A percentile compares a stretch with the other conserved stretches of the same genome.
These are phyloP conservation scores for Rhizopogon vulgaris DNA, from an alignment of 768 basidiomycete species.

Conservation along the genomic window DNA sequence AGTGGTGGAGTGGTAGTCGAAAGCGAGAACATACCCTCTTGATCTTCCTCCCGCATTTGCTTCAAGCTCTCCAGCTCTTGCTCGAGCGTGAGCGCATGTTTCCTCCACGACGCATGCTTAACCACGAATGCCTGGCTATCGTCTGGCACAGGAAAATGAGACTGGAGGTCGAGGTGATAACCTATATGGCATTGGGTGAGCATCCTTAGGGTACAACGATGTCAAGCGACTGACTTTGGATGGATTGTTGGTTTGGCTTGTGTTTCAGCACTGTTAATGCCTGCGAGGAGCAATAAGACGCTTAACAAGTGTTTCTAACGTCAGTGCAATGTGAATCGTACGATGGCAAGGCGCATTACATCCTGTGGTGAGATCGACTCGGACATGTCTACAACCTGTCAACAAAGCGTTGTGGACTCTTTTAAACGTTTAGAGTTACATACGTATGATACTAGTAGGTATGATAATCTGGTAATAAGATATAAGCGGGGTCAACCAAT, in stretches of 20 bases:
- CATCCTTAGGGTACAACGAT: neutral
- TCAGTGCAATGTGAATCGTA: neutral
- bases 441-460: too few species aligned
- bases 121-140: neutral
- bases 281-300: conserved; percentile 5
- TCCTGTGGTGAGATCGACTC: neutral
- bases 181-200: conserved; percentile 7
- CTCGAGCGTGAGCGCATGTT: conserved; percentile 26
- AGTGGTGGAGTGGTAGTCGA: neutral
- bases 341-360: neutral
- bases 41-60: conserved; percentile 16
- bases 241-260: conserved; percentile 20
- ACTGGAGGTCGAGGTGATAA: conserved; percentile 21
- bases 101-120: conserved; percentile 15
- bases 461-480: too few species aligned
- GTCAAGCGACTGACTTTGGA: conserved; percentile 10
- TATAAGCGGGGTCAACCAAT: too few species aligned
- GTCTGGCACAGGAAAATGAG: conserved; percentile 13
- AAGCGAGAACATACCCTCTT: conserved; percentile 13
- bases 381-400: too few species aligned
- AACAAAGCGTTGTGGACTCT: too few species aligned
- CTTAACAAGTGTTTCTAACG: neutral
- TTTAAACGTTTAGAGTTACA: too few species aligned
- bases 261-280: conserved; percentile 17
- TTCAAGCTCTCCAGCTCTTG: conserved; percentile 15